Evolutionary conservation across 306 rosid species (phyloP).

Genomic region (Rubus parviflorus): DNA sequence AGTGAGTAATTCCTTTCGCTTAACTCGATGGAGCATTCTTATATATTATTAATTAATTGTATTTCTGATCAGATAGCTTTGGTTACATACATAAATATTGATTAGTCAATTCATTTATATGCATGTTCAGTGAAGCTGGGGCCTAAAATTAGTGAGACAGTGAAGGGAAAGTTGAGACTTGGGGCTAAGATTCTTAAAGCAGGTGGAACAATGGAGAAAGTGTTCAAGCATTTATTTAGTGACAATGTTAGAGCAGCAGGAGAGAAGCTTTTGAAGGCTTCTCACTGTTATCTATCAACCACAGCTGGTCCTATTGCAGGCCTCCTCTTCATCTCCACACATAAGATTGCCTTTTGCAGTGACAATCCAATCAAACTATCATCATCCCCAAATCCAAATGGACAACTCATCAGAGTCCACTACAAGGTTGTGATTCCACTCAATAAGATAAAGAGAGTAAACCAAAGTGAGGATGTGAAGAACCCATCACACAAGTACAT

Average conservation of each 20-base stretch:
- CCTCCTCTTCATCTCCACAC: constrained; percentile 78
- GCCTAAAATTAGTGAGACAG: constrained; percentile 61
- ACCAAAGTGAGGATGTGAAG: constrained; percentile 42
- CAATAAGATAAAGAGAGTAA: constrained; percentile 37
- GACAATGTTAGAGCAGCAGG: constrained; percentile 36
- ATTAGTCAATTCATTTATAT: not conserved
- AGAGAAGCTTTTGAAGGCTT: constrained; percentile 65
- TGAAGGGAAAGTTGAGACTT: constrained; percentile 70
- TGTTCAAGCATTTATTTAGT: constrained; percentile 51
- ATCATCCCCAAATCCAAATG: constrained; percentile 31
- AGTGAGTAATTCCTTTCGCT: constrained; percentile 12
- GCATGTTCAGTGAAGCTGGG: constrained; percentile 60
- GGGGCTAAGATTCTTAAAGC: constrained; percentile 68
- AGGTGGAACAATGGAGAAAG: constrained; percentile 62
- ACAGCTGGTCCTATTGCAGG: constrained; percentile 84
- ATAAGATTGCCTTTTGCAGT: constrained; percentile 77
- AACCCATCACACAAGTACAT: constrained; percentile 56
- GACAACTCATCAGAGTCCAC: constrained; percentile 46
- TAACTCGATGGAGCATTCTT: not conserved
- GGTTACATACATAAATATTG: not conserved
- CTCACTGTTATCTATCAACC: constrained; percentile 73
- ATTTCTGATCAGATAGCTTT: not conserved
- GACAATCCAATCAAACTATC: constrained; percentile 62
- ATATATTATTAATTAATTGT: not conserved
- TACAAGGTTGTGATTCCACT: constrained; percentile 64